Percentiles rank a stretch among this genome's conserved stretches.
Conservation (phyloP, 1,284 basidiomycete genomes). For the Mycosarcoma mackinlayi region DNA sequence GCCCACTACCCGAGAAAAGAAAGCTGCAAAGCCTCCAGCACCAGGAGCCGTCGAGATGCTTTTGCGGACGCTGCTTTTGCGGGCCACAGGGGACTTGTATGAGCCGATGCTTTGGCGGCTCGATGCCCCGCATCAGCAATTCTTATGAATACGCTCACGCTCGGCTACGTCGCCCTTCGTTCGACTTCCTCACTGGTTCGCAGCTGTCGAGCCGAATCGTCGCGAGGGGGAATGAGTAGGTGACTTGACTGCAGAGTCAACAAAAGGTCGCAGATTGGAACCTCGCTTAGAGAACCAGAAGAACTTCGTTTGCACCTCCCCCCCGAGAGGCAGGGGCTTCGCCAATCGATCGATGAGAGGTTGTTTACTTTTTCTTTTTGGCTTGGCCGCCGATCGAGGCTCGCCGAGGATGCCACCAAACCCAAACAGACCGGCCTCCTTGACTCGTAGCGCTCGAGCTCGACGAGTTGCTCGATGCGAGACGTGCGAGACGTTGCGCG, state of each 20-base stretch:
- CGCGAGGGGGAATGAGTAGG: conserved; percentile 29
- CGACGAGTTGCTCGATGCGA: conserved; percentile 15
- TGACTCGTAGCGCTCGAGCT: conserved; percentile 10
- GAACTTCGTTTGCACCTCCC: conserved; percentile 24
- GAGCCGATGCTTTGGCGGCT: conserved; percentile 56
- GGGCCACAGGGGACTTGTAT: conserved; percentile 26
- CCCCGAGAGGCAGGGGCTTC: conserved; percentile 47
- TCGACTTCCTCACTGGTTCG: conserved; percentile 53
- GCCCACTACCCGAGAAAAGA: conserved; percentile 57
- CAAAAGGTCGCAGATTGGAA: conserved; percentile 75
- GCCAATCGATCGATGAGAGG: conserved; percentile 52
- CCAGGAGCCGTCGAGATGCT: conserved; percentile 21
- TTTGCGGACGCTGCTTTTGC: conserved; percentile 16
- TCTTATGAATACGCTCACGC: conserved; percentile 55
- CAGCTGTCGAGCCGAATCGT: conserved; percentile 39
- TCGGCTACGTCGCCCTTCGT: conserved; percentile 52
- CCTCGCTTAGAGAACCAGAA: conserved; percentile 76
- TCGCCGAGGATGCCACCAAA: conserved; percentile 21
- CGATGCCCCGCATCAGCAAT: conserved; percentile 53
- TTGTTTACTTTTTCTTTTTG: conserved; percentile 40
- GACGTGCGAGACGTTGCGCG: conserved; percentile 20
- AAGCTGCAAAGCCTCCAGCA: conserved; percentile 53
- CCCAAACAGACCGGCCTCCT: conserved; percentile 38
- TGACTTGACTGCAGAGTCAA: conserved; percentile 71
- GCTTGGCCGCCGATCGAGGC: conserved; percentile 5